These are phyloP conservation scores for Aureobasidium namibiae DNA, from an alignment of 2,329 filamentous ascomycete species.

Conservation along the genomic window DNA sequence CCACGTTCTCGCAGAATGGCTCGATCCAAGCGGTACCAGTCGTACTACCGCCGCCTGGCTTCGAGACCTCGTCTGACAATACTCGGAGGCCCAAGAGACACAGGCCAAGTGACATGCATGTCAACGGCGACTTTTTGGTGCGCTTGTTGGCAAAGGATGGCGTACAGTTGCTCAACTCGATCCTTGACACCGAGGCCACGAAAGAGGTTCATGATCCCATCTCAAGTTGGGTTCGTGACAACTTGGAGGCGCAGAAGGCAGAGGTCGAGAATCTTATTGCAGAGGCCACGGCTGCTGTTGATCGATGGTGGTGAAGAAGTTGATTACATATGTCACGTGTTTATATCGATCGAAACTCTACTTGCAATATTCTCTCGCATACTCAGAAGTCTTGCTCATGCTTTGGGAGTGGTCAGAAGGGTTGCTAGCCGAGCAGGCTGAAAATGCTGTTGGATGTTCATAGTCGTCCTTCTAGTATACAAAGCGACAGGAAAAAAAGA, in stretches of 20 bases:
- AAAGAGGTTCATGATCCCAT: conserved; percentile 17
- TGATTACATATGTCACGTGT: too few species aligned
- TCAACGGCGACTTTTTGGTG: conserved; percentile 36
- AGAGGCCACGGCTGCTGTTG: conserved; percentile 16
- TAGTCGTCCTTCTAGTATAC: too few species aligned
- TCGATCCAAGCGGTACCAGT: neutral
- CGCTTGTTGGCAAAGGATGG: conserved; percentile 26
- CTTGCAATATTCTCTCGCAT: neutral
- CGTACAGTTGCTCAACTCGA: conserved; percentile 15
- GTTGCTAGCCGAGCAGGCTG: neutral
- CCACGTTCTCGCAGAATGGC: neutral
- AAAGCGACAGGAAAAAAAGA: too few species aligned
- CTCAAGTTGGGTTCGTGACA: conserved; percentile 24
- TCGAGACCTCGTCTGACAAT: conserved; percentile 7
- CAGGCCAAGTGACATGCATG: conserved; percentile 24
- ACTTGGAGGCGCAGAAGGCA: conserved; percentile 23
- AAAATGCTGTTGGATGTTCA: too few species aligned
- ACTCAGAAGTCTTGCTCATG: neutral
- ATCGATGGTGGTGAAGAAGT: conserved; percentile 4
- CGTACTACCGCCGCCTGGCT: conserved; percentile 18
- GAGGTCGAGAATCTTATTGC: conserved; percentile 19
- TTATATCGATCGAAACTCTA: neutral
- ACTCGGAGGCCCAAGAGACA: neutral
- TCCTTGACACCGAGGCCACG: conserved; percentile 17
- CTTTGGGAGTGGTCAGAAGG: neutral